Conservation (phyloP, 495 filamentous ascomycete species). For the Umbilicaria muhlenbergii region DNA sequence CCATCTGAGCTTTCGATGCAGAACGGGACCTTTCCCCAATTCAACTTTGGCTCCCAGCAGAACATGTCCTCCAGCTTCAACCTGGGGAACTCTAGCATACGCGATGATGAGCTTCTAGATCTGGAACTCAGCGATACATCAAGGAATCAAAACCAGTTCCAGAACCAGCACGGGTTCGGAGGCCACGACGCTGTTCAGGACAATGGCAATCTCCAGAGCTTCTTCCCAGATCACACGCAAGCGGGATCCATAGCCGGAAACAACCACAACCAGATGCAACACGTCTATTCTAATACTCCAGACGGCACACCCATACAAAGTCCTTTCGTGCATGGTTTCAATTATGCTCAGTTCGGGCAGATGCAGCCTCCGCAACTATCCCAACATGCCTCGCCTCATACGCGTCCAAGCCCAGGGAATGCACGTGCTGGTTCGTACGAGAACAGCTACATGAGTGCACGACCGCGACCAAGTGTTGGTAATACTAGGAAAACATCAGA, state of each 20-base stretch:
- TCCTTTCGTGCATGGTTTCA: slow-evolving; percentile 62
- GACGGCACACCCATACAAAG: slow-evolving; percentile 79
- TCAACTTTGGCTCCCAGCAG: slow-evolving; percentile 31
- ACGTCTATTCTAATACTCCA: slow-evolving; percentile 70
- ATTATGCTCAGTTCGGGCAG: slow-evolving; percentile 50
- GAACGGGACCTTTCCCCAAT: slow-evolving; percentile 29
- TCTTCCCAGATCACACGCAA: slow-evolving; percentile 29
- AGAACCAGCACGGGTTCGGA: slow-evolving; percentile 3
- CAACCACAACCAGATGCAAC: slow-evolving; percentile 42
- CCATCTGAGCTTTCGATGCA: slow-evolving; percentile 74
- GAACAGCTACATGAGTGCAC: slow-evolving; percentile 30
- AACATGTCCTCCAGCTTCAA: slow-evolving; percentile 36
- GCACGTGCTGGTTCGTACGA: slow-evolving; percentile 40
- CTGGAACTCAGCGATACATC: slow-evolving; percentile 29
- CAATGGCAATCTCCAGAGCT: slow-evolving; percentile 29
- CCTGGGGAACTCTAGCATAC: slow-evolving; percentile 37
- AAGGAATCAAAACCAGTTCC: slow-evolving; percentile 9
- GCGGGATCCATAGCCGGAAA: slow-evolving; percentile 29
- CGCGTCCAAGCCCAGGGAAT: slow-evolving; percentile 33
- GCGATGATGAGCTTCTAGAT: slow-evolving; percentile 36
- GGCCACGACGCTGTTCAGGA: slow-evolving; percentile 20
- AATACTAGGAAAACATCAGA: slow-evolving; percentile 49
- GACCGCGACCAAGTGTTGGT: slow-evolving; percentile 40
- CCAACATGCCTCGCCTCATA: slow-evolving; percentile 36
- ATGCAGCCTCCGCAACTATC: slow-evolving; percentile 39